Base-by-base conservation (phyloP, 2,329 filamentous ascomycete genomes). In the Alternaria viburni region DNA sequence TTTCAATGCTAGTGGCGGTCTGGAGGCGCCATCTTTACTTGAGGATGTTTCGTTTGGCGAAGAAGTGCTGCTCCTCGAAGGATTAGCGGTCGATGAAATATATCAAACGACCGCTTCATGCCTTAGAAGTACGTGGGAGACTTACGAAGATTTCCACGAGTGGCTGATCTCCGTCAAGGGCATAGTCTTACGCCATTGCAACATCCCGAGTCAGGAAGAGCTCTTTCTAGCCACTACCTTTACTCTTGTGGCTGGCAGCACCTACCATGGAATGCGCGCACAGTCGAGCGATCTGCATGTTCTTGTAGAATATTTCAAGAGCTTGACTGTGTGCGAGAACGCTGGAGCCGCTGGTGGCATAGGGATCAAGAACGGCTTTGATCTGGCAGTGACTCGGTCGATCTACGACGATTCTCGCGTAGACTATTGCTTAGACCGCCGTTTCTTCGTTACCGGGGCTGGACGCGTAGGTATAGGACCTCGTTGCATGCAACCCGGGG, bases 101-200 rank as follows among this genome's bases (percentile, higher is more conserved):
- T 7, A 1, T 50, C 25, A 50, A 50, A 28, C 46, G 5, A 30
- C n/a, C 0, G 3, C 1, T n/a, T 0, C 15, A 3, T 49, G 25
- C 12, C 0, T 0, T 2, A 0, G 1, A 8, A 1, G 7, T 30
- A 19, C 5, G 4, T 21, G 1, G 3, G 0, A 13, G 0, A 9
- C 0, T 0, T 0, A 30, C 8, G 26, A 30, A 30, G 11, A 6
- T 5, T 19, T 13, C 5, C 2, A 15, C 1, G 3, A 32, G 21
- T 50, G 47, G 47, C 47, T 50, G 2, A 9, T 21, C 7, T 19
- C 17, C 3, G 11, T 50, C 4, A 50, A 2, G 2, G 4, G 3
- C 0, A 21, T 3, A 17, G 11, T 3, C 1, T 3, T 21, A 2
- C 0, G 5, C 26, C 10, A 49, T 9, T 13, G 6, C 12, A 5